phyloP scores from a whole-genome alignment of 2,329 filamentous ascomycete genomes.

The Fusarium stilboides region DNA sequence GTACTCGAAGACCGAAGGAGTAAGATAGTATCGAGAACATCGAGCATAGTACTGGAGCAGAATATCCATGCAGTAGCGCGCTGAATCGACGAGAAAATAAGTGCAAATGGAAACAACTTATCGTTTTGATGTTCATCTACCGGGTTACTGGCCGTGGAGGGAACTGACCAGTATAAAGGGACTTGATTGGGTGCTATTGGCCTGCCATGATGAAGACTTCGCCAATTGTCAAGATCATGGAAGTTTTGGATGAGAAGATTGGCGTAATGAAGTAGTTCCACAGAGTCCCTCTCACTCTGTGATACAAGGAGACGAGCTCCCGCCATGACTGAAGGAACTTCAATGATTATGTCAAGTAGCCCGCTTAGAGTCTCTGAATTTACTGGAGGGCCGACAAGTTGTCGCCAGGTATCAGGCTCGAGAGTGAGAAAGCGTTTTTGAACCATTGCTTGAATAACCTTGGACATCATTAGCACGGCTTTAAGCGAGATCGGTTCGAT shows the following conservation, averaged over 20 bases:
- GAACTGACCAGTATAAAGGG: slow-evolving; percentile 6
- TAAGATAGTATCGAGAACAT: not conserved
- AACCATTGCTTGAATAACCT: slow-evolving; percentile 15
- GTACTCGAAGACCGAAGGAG: not conserved
- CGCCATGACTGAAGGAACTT: not conserved
- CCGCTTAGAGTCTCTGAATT: not conserved
- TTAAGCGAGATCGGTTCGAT: rapidly evolving
- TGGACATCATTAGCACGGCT: not conserved
- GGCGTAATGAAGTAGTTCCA: rapidly evolving
- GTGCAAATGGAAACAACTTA: slow-evolving; percentile 9
- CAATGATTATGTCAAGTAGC: not conserved
- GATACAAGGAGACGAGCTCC: not conserved
- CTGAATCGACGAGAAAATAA: not conserved
- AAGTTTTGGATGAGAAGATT: not conserved
- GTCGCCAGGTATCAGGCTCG: slow-evolving; percentile 4
- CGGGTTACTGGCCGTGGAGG: slow-evolving; percentile 6
- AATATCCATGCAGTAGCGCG: slow-evolving; percentile 5
- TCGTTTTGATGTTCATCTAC: not conserved
- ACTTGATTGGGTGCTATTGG: not conserved
- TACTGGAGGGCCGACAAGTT: not conserved
- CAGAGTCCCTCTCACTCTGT: rapidly evolving
- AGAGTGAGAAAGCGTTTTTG: slow-evolving; percentile 2
- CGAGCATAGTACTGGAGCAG: slow-evolving; percentile 2
- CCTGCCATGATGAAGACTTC: not conserved
- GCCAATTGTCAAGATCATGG: not conserved